Base-by-base conservation (phyloP, 148 eudicot genomes). In the Amaranthus hypochondriacus region DNA sequence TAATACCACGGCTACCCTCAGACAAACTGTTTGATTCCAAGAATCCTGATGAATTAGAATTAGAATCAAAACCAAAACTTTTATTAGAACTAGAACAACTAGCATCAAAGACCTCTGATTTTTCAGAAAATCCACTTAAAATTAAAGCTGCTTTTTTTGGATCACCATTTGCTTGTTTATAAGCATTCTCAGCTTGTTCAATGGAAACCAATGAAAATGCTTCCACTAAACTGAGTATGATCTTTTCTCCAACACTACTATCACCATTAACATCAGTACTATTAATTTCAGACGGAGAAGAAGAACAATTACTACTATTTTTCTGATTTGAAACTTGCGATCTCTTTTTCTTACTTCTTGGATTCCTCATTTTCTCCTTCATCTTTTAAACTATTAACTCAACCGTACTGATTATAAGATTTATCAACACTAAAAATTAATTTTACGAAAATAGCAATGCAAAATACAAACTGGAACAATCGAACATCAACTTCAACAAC, bases 101-200 rank as follows among this genome's bases (percentile, higher is more conserved):
- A 50, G 73, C 80, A 68, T 76, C 78, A 57, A 76, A 56, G 2
- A 13, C 81, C 60, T 86, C 85, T 0, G 66, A 50, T 54, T 64
- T 78, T 21, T 79, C 86, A 5, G 74, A 56, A 50, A 84, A 75
- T 9, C 73, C 81, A 21, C 81, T 83, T 13, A 89, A 56, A 39
- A 90, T 86, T 60, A 87, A 91, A 4, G 89, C 90, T 5, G 98
- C 96, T 70, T 79, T 86, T 69, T 76, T 82, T 1, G 79, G 65
- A 73, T 88, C 89, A 46, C 92, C 87, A 10, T 89, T 76, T 0
- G 90, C 87, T 63, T 85, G 88, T 48, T 67, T 75, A 72, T 84
- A 89, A 4, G 90, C 92, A 2, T 73, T 51, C 74, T 62, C 59
- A 11, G 83, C 97, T 81, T 95, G 94, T 9, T 89, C 89, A 3